Base-by-base conservation (phyloP, 1,284 basidiomycete genomes). In the Ganoderma resinaceum region DNA sequence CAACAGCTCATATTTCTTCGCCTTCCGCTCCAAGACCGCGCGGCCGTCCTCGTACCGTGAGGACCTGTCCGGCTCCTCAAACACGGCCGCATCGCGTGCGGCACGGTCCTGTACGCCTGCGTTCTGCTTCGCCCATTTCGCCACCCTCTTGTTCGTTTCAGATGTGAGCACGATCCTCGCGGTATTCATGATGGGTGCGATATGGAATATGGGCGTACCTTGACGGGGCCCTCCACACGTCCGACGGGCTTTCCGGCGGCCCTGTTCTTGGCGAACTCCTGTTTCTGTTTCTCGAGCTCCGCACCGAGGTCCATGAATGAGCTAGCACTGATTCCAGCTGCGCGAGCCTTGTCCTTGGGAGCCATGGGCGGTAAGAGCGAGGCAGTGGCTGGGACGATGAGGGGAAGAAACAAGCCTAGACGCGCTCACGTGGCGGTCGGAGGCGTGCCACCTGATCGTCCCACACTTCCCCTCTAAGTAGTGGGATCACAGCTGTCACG, bases 1-100 rank as follows among this genome's bases (percentile, higher is more conserved):
- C 40, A 97, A 79, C 76, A 94, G 91, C 6, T 95, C 91, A 76
- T 98, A 98, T 67, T 92, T 89, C 77, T 87, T 86, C 6, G 95
- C 91, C 78, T 98, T 98, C 59, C 90, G 85, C 78, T 94, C 90
- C 62, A 98, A 80, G 5, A 85, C 86, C 1, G 88, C 87, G 9
- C 88, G 87, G 11, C 91, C 89, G 1, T 86, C 86, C 52, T 94
- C 92, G 9, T 92, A 77, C 37, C 37, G 37, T 0, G 90, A 92
- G n/a, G 88, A 87, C 73, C 84, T 87, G 79, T 86, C 88, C 65
- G 91, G 79, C 42, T 80, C 87, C 70, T 92, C 90, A 5, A 91
- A 82, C 75, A 93, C 90, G 14, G 16, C 20, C 12, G 88, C 75
- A 78, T 95, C 93, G 40, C 89, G 85, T 33, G 82, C 81, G 0